These are phyloP conservation scores for Mycena haematopus DNA, from an alignment of 768 basidiomycete species.

Conservation along the genomic window DNA sequence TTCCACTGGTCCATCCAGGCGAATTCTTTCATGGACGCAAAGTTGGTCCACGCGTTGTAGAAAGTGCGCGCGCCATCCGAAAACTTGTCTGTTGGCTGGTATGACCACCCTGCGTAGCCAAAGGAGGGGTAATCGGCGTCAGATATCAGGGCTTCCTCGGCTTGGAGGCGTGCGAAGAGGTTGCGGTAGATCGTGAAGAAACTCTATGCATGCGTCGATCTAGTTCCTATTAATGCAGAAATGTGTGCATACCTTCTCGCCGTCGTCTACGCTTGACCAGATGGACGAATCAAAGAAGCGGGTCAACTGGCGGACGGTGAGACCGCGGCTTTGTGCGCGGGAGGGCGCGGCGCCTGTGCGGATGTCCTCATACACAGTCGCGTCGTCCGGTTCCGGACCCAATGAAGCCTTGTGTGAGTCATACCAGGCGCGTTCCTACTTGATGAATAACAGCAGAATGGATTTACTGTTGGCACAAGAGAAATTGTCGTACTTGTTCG, in stretches of 20 bases:
- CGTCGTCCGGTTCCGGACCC: conserved; percentile 81
- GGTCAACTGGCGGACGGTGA: conserved; percentile 80
- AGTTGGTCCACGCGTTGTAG: conserved; percentile 87
- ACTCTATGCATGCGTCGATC: conserved; percentile 54
- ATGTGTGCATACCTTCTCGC: conserved; percentile 51
- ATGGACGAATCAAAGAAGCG: conserved; percentile 81
- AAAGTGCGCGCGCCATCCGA: conserved; percentile 72
- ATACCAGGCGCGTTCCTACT: conserved; percentile 98
- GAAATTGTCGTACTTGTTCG: conserved; percentile 70
- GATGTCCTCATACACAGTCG: conserved; percentile 86
- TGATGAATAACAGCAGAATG: conserved; percentile 33
- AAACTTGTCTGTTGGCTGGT: conserved; percentile 58
- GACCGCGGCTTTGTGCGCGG: conserved; percentile 68
- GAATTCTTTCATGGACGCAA: conserved; percentile 88
- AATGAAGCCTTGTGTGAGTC: conserved; percentile 89
- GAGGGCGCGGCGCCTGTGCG: conserved; percentile 68
- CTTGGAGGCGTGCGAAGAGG: conserved; percentile 80
- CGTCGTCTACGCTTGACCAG: conserved; percentile 72
- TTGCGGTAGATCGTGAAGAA: conserved; percentile 92
- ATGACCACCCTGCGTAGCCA: conserved; percentile 79
- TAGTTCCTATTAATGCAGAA: neutral
- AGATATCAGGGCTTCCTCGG: conserved; percentile 71
- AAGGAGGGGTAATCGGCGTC: conserved; percentile 77
- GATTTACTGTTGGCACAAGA: neutral
- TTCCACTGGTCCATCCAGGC: conserved; percentile 89